A percentile compares a stretch with the other conserved stretches of the same genome.
These are phyloP conservation scores for Diaporthe destruens DNA, from an alignment of 2,329 filamentous ascomycete genomes.

Conservation along the genomic window DNA sequence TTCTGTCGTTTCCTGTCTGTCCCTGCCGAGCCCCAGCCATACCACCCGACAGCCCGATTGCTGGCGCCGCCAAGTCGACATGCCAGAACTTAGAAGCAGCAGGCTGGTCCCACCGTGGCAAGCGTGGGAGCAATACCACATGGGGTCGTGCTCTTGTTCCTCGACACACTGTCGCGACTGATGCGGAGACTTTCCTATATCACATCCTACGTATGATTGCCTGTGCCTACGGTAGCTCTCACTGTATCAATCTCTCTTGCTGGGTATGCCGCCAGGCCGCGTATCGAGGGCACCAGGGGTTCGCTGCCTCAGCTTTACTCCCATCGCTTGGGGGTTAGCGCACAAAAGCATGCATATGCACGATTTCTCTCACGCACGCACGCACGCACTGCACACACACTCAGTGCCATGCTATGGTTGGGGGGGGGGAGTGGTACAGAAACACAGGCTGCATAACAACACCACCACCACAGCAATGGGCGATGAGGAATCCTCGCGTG, in stretches of 20 bases:
- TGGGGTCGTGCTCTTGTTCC: slow-evolving; percentile 8
- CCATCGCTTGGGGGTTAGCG: slow-evolving; percentile 10
- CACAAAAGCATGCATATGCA: slow-evolving; percentile 29
- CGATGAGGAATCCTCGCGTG: slow-evolving; percentile 7
- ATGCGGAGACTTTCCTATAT: slow-evolving; percentile 22
- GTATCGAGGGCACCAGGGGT: slow-evolving; percentile 5
- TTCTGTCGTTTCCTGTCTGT: slow-evolving; percentile 15
- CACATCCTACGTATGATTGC: slow-evolving; percentile 32
- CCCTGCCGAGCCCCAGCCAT: slow-evolving; percentile 7
- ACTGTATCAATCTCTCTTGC: slow-evolving; percentile 1
- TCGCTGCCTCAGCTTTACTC: slow-evolving; percentile 12
- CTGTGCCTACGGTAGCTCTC: slow-evolving; percentile 30
- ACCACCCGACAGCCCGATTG: slow-evolving; percentile 19
- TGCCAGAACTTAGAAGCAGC: slow-evolving; percentile 21
- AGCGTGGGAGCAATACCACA: slow-evolving; percentile 26
- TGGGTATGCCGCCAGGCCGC: slow-evolving; percentile 14
- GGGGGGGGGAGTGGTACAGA: neutral
- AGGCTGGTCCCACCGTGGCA: slow-evolving; percentile 20
- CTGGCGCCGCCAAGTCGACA: slow-evolving; percentile 23
- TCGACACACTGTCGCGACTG: slow-evolving; percentile 26
- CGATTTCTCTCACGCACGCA: slow-evolving; percentile 31
- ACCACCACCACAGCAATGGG: slow-evolving; percentile 21
- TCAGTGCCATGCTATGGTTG: slow-evolving; percentile 16
- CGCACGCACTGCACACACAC: slow-evolving; percentile 11
- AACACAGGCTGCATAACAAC: neutral